A percentile compares a stretch with the other conserved stretches of the same genome.
These are phyloP conservation scores for Trichoderma aggressivum DNA, from an alignment of 2,329 filamentous ascomycete species.

Conservation along the genomic window DNA sequence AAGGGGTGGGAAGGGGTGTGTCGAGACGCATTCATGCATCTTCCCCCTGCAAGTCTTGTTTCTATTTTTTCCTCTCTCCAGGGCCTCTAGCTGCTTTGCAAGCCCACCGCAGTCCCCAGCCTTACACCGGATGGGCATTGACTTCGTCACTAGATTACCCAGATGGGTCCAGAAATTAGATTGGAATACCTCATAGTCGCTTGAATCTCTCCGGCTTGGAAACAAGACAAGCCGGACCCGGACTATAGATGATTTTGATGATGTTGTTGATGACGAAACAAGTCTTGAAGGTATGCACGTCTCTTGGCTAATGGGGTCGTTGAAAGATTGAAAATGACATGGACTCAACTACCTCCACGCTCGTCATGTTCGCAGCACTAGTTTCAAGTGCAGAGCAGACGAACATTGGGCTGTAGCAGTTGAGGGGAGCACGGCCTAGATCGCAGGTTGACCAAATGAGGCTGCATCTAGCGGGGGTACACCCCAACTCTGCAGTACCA, in stretches of 20 bases:
- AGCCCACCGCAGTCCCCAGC: conserved; percentile 3
- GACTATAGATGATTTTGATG: neutral
- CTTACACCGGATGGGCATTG: neutral
- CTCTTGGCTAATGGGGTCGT: no score
- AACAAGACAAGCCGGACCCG: neutral
- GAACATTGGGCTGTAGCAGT: neutral
- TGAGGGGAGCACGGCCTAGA: conserved; percentile 3
- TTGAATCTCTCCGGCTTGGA: neutral
- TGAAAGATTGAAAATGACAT: neutral
- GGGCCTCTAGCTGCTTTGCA: neutral
- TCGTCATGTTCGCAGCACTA: neutral
- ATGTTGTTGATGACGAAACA: neutral
- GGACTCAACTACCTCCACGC: neutral
- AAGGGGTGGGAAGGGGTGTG: neutral
- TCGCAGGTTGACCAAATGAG: neutral
- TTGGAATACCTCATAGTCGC: neutral
- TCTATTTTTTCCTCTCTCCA: conserved; percentile 13
- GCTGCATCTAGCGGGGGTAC: neutral
- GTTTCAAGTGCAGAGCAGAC: neutral
- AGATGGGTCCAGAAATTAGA: neutral
- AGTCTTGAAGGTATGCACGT: neutral
- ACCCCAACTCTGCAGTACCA: neutral
- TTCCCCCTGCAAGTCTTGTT: neutral
- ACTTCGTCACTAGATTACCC: neutral
- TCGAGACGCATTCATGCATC: neutral